Evolutionary conservation across 192 early-diverging fungal genomes (phyloP), one percentile per base, ranked within the genome.

Genomic region (Linnemannia elongata): DNA sequence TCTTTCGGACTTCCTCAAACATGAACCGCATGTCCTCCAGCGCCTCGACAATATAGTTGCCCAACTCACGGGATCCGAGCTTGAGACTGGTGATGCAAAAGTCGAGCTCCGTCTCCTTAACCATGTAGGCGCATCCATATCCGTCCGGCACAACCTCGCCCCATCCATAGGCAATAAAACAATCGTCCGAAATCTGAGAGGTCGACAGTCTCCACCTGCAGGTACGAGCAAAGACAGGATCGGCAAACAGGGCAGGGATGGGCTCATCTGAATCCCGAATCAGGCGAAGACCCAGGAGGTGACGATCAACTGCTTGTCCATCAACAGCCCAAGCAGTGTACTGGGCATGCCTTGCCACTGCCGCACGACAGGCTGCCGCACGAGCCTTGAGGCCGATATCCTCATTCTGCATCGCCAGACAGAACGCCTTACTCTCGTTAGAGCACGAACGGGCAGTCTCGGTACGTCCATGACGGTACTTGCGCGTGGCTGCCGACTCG

Each of bases 71-170:
- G 54, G 78, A 78, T 27, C 87, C 87, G 36, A 87, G 74, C 10
- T 88, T 82, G 18, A 82, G 71, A 41, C 82, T 85, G 17, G 83
- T 98, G 94, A 89, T 88, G 90, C 83, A 97, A 96, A 72, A 96
- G 93, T 60, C 94, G 93, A 90, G 95, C 72, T 71, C 88, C 75
- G 55, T 86, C 74, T 72, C 89, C 91, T 30, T 95, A 80, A 83
- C 88, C 79, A 95, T 96, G 88, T 98, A 98, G 76, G 97, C 97
- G 81, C 97, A 95, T 33, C 96, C 96, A 80, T 96, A 98, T 4
- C 96, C 95, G 79, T 97, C 94, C 4, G 93, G 92, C 91, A 78
- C 93, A 85, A 72, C 96, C 95, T 91, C 97, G 94, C 45, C 97
- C 97, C 69, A 95, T 93, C 33, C 94, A 93, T 77, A 91, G 78